phyloP scores from a whole-genome alignment of 768 basidiomycete genomes.

The Lentinula aciculospora region DNA sequence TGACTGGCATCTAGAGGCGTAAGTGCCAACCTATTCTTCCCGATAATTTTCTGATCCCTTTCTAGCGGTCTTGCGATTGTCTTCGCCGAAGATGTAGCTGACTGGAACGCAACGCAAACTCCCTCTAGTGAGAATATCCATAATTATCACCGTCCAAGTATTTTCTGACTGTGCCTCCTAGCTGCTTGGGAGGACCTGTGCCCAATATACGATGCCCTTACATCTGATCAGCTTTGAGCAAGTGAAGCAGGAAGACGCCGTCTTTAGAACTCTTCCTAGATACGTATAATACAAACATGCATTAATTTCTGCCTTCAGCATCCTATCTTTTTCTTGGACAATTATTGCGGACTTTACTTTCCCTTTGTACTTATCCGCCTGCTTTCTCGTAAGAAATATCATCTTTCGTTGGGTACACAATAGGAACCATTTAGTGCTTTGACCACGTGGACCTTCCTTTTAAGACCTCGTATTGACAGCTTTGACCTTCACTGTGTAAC shows the following conservation, averaged over 20 bases:
- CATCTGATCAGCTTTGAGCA: conserved; percentile 9
- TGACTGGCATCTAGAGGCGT: conserved; percentile 45
- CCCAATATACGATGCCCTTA: conserved; percentile 24
- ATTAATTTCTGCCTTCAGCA: neutral
- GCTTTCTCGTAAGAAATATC: neutral
- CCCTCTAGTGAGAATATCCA: conserved; percentile 6
- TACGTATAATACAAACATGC: neutral
- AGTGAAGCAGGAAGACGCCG: neutral
- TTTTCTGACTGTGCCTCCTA: neutral
- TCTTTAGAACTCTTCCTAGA: neutral
- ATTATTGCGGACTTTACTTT: neutral
- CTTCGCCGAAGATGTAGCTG: conserved; percentile 19
- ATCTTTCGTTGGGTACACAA: neutral
- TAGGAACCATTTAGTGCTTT: neutral
- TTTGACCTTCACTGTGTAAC: neutral
- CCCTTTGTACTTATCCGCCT: neutral
- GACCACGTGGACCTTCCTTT: too few species aligned
- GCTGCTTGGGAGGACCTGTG: conserved; percentile 25
- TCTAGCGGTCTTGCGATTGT: conserved; percentile 20
- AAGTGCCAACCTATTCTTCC: conserved; percentile 9
- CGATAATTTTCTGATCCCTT: neutral
- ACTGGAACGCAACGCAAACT: conserved; percentile 5
- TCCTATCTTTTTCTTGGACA: neutral
- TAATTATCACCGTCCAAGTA: neutral
- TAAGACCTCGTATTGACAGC: neutral